Evolutionary conservation across 1,284 basidiomycete species (phyloP).

Genomic region (Marasmius fiardii): DNA sequence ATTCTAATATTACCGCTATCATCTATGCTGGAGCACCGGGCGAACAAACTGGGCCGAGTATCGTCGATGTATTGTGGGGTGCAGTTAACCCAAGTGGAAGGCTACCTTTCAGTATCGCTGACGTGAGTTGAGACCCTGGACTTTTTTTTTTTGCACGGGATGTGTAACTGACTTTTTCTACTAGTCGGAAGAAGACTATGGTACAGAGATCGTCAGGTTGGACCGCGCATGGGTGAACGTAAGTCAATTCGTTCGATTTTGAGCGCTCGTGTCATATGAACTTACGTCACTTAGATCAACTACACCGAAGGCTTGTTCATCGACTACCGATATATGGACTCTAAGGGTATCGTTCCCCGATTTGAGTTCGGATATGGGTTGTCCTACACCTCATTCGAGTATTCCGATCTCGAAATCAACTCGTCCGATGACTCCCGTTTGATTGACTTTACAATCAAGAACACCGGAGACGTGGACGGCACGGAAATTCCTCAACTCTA

Average conservation of each 20-base stretch:
- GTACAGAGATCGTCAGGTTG: constrained; percentile 38
- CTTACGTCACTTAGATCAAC: too few species aligned
- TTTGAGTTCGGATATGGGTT: constrained; percentile 80
- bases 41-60: constrained; percentile 59
- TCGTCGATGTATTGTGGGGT: constrained; percentile 56
- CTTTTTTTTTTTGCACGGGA: constrained; percentile 8
- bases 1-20: constrained; percentile 69
- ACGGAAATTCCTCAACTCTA: constrained; percentile 56
- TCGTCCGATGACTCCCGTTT: constrained; percentile 28
- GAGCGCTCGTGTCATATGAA: too few species aligned
- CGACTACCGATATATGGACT: constrained; percentile 75
- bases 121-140: too few species aligned
- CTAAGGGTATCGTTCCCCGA: constrained; percentile 46
- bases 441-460: constrained; percentile 46
- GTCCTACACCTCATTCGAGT: constrained; percentile 74
- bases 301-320: constrained; percentile 46
- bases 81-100: constrained; percentile 57
- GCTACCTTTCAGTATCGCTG: constrained; percentile 60
- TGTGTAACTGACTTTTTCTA: not conserved
- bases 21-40: constrained; percentile 61
- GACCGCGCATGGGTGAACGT: constrained; percentile 39
- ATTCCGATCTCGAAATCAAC: constrained; percentile 46
- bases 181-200: constrained; percentile 36
- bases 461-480: constrained; percentile 47
- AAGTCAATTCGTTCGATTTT: constrained; percentile 43